Evolutionary conservation across 2,329 filamentous ascomycete genomes (phyloP).

Genomic region (Acrocalymma vagum): DNA sequence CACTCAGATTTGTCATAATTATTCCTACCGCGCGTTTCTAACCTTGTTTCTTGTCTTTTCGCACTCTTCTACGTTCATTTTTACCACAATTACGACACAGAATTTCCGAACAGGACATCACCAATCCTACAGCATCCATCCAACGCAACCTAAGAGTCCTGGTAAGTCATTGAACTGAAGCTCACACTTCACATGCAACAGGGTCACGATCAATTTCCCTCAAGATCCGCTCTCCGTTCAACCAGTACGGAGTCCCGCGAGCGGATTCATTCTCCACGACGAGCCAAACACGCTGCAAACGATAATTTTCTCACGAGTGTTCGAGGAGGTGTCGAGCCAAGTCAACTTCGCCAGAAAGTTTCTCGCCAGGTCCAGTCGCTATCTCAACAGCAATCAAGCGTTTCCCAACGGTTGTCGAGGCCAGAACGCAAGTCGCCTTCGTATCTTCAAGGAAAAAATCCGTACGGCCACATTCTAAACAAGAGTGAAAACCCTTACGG

Average conservation of each 20-base stretch:
- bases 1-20: slow-evolving; percentile 25
- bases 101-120: slow-evolving; percentile 11
- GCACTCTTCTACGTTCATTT: slow-evolving; percentile 9
- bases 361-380: slow-evolving; percentile 13
- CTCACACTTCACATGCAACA: slow-evolving; percentile 28
- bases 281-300: slow-evolving; percentile 19
- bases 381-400: slow-evolving; percentile 9
- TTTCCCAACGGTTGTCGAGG: slow-evolving; percentile 9
- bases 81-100: slow-evolving; percentile 2
- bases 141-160: slow-evolving; percentile 1
- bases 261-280: slow-evolving; percentile 18
- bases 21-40: slow-evolving; percentile 28
- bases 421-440: slow-evolving; percentile 29
- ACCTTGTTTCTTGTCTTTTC: slow-evolving; percentile 11
- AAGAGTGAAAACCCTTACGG: slow-evolving; percentile 29
- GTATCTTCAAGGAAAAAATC: slow-evolving; percentile 42
- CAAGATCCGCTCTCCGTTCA: slow-evolving; percentile 24
- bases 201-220: slow-evolving; percentile 26
- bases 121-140: slow-evolving; percentile 6
- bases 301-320: slow-evolving; percentile 6
- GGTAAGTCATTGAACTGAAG: background rate
- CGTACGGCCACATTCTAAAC: slow-evolving; percentile 40
- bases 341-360: slow-evolving; percentile 14
- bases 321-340: slow-evolving; percentile 8
- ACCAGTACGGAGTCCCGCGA: slow-evolving; percentile 16